These are phyloP conservation scores for Barnettozyma hawaiiensis DNA, from an alignment of 1,139 yeast species.

Conservation along the genomic window DNA sequence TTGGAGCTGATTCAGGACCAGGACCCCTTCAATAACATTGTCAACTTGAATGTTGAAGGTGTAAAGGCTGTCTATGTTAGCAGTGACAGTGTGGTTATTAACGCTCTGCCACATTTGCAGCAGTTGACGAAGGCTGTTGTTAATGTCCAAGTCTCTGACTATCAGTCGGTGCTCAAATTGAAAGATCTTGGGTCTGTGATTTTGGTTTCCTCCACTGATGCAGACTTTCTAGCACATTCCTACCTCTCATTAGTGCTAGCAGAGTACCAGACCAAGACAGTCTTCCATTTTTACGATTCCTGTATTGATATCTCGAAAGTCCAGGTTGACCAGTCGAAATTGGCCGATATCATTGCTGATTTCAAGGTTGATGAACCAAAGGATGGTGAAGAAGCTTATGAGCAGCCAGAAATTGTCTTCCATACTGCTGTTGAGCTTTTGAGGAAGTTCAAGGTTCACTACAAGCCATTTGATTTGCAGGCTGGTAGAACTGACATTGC, in stretches of 20 bases:
- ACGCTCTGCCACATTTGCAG: conserved; percentile 57
- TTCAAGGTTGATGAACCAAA: conserved; percentile 3
- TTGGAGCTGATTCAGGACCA: conserved; percentile 9
- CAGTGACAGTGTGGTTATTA: conserved; percentile 51
- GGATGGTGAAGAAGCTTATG: conserved; percentile 14
- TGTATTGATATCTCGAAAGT: conserved; percentile 11
- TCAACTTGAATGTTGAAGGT: conserved; percentile 3
- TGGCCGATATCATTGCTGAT: conserved; percentile 5
- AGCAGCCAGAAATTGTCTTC: conserved; percentile 13
- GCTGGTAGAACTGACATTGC: conserved; percentile 29
- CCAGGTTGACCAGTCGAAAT: conserved; percentile 9
- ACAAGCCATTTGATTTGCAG: conserved; percentile 31
- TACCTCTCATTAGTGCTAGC: conserved; percentile 55
- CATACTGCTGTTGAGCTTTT: conserved; percentile 12
- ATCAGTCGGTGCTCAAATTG: conserved; percentile 27
- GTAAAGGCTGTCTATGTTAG: conserved; percentile 29
- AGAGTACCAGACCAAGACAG: conserved; percentile 42
- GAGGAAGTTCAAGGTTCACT: conserved; percentile 23
- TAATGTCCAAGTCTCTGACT: conserved; percentile 63
- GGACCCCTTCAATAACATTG: conserved; percentile 10
- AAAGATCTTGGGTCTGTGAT: conserved; percentile 63
- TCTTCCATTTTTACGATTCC: conserved; percentile 55
- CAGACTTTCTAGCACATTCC: conserved; percentile 49
- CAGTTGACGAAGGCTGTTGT: conserved; percentile 45
- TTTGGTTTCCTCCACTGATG: conserved; percentile 54